Percentiles rank a stretch among this genome's conserved stretches.
phyloP scores from a whole-genome alignment of 495 filamentous ascomycete species.

The Hypoxylon lienhwacheense region DNA sequence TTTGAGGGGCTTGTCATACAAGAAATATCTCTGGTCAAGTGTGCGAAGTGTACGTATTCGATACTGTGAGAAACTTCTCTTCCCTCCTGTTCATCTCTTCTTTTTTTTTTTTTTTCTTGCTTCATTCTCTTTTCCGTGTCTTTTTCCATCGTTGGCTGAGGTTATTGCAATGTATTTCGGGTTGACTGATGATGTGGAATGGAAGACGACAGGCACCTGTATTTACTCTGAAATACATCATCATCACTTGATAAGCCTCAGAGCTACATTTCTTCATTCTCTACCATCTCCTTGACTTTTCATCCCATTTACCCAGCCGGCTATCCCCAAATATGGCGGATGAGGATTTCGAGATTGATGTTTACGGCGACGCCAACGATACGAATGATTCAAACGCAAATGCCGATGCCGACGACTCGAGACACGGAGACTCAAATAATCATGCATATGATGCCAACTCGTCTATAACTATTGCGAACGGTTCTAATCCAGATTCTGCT shows the following conservation, averaged over 20 bases:
- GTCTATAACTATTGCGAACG: slow-evolving; percentile 43
- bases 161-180: slow-evolving; percentile 33
- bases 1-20: slow-evolving; percentile 11
- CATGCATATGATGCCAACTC: slow-evolving; percentile 43
- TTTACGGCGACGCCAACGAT: slow-evolving; percentile 78
- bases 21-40: slow-evolving; percentile 24
- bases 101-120: slow-evolving; percentile 18
- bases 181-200: slow-evolving; percentile 40
- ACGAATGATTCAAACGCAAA: slow-evolving; percentile 50
- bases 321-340: slow-evolving; percentile 69
- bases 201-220: slow-evolving; percentile 41
- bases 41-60: slow-evolving; percentile 52
- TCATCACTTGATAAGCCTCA: slow-evolving; percentile 33
- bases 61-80: slow-evolving; percentile 42
- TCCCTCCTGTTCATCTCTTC: slow-evolving; percentile 38
- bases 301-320: slow-evolving; percentile 29
- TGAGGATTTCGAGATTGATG: slow-evolving; percentile 98
- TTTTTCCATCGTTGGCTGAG: too few species aligned
- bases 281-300: slow-evolving; percentile 37
- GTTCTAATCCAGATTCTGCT: slow-evolving; percentile 40
- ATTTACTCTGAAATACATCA: slow-evolving; percentile 42
- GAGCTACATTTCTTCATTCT: slow-evolving; percentile 17
- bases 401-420: slow-evolving; percentile 49
- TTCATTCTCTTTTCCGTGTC: too few species aligned
- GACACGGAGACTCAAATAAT: slow-evolving; percentile 48